Base-by-base conservation (phyloP, 2,329 filamentous ascomycete species). In the Fusarium liriodendri region DNA sequence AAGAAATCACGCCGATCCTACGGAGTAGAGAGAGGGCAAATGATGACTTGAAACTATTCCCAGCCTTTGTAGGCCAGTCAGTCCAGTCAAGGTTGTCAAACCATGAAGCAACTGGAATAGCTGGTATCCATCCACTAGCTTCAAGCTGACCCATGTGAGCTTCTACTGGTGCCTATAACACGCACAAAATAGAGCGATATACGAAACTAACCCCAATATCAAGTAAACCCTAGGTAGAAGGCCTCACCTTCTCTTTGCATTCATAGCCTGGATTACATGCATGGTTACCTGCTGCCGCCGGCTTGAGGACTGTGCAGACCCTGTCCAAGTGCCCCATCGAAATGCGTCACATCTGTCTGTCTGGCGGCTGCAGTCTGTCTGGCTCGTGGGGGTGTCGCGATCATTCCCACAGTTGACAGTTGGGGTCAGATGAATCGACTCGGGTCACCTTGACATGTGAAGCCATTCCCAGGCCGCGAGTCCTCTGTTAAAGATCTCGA, bases 401-500 rank as follows among this genome's bases (percentile, higher is more conserved):
- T 32, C 45, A 25, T 54, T 55, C 40, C 35, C 61, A 47, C 47
- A 32, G 20, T 64, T 58, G 25, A 47, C 47, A 22, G 20, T 64
- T 58, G 25, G 29, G 47, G 47, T 45, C 62, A 64, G 50, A 42
- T 58, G 62, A 58, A 57, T 57, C 27, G 11, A 32, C 18, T 32
- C 25, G 47, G 27, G 47, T 52, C 47, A 52, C 47, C 27, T 11
- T 45, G 47, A 61, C 66, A 75, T 70, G 66, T 73, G 66, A 75
- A 74, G 67, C 38, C 40, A 61, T 50, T 42, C 54, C 50, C 42
- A 29, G 22, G 16, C 72, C 47, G 70, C 70, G 57, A 71, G 57
- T 73, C 20, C 35, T 18, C 35, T 18, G 22, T 62, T 27, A 22
- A 35, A 25, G 63, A 73, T 71, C 71, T 68, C 67, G 71, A 74